phyloP scores from a whole-genome alignment of 179 eudicot species.

The Pouteria campechiana region DNA sequence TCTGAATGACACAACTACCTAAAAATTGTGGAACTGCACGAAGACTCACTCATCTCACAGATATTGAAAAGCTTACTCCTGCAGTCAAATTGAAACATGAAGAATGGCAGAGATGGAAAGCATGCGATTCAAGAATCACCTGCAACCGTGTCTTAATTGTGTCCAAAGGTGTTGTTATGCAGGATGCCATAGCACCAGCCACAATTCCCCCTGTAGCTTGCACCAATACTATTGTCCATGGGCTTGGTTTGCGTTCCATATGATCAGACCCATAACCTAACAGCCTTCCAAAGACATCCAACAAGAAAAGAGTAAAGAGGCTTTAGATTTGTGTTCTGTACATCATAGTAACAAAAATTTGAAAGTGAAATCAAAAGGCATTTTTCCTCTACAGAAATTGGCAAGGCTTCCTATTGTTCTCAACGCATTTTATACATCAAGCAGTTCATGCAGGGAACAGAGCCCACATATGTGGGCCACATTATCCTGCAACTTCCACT shows the following conservation, averaged over 20 bases:
- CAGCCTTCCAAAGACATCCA: constrained; percentile 22
- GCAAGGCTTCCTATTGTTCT: too few species aligned
- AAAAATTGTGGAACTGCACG: too few species aligned
- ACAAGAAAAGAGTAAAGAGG: background rate
- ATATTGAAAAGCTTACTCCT: too few species aligned
- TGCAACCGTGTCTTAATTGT: constrained; percentile 94
- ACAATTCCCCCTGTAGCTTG: constrained; percentile 90
- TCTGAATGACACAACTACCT: too few species aligned
- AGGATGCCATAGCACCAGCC: constrained; percentile 91
- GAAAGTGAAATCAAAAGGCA: too few species aligned
- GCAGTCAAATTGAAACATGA: too few species aligned
- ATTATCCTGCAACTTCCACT: too few species aligned
- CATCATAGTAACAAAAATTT: background rate
- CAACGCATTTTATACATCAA: too few species aligned
- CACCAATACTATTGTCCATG: constrained; percentile 45
- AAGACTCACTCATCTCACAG: too few species aligned
- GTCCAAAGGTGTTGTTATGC: constrained; percentile 89
- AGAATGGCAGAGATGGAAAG: too few species aligned
- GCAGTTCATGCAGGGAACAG: background rate
- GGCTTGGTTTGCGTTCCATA: constrained; percentile 40
- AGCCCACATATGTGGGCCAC: too few species aligned
- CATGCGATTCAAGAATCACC: constrained; percentile 30
- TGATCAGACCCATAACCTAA: constrained; percentile 46
- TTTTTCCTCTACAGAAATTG: too few species aligned
- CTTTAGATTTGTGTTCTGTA: background rate